phyloP scores from a whole-genome alignment of 2,329 filamentous ascomycete genomes.

The Penicillium sp. region DNA sequence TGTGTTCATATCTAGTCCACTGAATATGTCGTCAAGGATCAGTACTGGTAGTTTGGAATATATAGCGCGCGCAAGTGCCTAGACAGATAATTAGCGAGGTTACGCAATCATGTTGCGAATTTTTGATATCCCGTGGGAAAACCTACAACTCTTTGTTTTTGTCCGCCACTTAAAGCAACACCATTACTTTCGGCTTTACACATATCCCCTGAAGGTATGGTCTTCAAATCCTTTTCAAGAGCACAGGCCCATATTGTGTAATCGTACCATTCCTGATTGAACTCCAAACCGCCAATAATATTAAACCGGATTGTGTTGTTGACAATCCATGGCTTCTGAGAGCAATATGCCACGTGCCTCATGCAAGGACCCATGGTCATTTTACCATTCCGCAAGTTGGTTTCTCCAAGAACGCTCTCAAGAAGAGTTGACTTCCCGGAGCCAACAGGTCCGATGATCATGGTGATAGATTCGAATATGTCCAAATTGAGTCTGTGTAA shows the following conservation, averaged over 20 bases:
- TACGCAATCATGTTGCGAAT: slow-evolving; percentile 2
- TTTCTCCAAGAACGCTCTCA: slow-evolving; percentile 44
- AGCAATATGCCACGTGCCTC: slow-evolving; percentile 31
- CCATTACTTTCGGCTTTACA: slow-evolving; percentile 50
- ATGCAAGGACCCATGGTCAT: slow-evolving; percentile 22
- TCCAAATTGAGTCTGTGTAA: background rate
- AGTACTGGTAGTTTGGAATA: slow-evolving; percentile 34
- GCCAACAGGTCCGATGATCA: slow-evolving; percentile 49
- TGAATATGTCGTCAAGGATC: slow-evolving; percentile 11
- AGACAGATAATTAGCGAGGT: background rate
- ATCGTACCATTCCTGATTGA: slow-evolving; percentile 26
- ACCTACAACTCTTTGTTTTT: slow-evolving; percentile 37
- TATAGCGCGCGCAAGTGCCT: slow-evolving; percentile 42
- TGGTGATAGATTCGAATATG: slow-evolving; percentile 32
- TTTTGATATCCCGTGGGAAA: background rate
- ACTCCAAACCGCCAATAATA: slow-evolving; percentile 23
- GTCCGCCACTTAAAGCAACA: slow-evolving; percentile 50
- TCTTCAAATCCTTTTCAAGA: slow-evolving; percentile 35
- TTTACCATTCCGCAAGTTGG: slow-evolving; percentile 30
- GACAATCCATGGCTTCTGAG: slow-evolving; percentile 28
- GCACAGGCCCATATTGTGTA: slow-evolving; percentile 23
- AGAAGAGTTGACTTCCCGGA: slow-evolving; percentile 52
- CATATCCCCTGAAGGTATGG: slow-evolving; percentile 37
- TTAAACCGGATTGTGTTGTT: slow-evolving; percentile 30
- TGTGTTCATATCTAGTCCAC: slow-evolving; percentile 8